phyloP scores from a whole-genome alignment of 768 basidiomycete species.

The Tylopilus sp. region DNA sequence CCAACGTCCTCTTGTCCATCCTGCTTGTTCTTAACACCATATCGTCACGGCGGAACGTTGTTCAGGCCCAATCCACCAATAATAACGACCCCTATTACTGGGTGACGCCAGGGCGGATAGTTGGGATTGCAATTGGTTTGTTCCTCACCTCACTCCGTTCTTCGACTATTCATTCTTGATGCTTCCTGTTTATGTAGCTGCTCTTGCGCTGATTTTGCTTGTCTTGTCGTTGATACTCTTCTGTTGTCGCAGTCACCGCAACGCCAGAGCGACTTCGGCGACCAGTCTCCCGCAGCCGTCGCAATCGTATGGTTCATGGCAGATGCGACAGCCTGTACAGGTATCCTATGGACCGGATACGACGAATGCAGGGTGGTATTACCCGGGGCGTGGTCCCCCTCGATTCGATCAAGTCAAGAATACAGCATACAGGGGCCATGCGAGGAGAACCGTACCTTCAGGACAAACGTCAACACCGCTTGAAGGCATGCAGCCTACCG shows the following conservation, averaged over 20 bases:
- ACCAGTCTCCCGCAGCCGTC: conserved; percentile 3
- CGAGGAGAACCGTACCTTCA: neutral
- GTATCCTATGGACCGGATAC: neutral
- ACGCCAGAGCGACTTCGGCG: neutral
- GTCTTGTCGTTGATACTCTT: conserved; percentile 1
- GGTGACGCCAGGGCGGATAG: conserved; percentile 27
- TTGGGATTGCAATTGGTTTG: conserved; percentile 25
- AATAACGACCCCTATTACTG: conserved; percentile 7
- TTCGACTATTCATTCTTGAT: neutral
- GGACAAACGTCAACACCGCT: neutral
- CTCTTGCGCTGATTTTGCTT: conserved; percentile 7
- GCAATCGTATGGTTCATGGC: conserved; percentile 9
- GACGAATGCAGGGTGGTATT: conserved; percentile 3
- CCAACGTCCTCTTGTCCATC: neutral
- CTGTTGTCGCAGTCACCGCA: conserved; percentile 9
- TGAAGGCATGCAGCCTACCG: neutral
- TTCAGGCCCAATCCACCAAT: conserved; percentile 9
- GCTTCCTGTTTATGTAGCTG: conserved; percentile 9
- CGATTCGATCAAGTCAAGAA: conserved; percentile 2
- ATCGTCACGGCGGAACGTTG: conserved; percentile 2
- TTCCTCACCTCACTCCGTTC: neutral
- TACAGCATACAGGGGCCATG: neutral
- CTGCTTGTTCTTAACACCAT: conserved; percentile 6
- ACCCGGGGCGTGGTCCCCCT: neutral
- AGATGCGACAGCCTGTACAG: conserved; percentile 2